Evolutionary conservation across 148 eudicot genomes (phyloP).

Genomic region (Gaultheria prostrata): DNA sequence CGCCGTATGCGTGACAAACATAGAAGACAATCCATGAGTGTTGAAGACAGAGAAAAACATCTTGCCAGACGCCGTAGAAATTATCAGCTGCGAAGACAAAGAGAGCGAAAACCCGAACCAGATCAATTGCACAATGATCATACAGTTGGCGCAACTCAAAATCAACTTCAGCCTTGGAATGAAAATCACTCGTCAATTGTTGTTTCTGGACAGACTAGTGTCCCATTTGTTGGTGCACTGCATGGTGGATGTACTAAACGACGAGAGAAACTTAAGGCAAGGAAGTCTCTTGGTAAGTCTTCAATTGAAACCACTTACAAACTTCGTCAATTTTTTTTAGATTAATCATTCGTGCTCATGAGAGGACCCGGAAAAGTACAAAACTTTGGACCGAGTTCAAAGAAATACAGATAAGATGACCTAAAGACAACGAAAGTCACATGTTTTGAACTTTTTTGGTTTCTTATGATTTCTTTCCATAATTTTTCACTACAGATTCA

Average conservation of each 20-base stretch:
- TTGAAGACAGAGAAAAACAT: constrained; percentile 53
- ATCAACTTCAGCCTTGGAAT: background rate
- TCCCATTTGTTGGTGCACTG: constrained; percentile 1
- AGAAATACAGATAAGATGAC: background rate
- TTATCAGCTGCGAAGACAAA: constrained; percentile 52
- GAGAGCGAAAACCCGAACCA: constrained; percentile 37
- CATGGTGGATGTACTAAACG: background rate
- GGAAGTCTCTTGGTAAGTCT: constrained; percentile 5
- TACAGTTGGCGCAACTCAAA: background rate
- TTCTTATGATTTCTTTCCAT: background rate
- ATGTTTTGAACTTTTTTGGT: background rate
- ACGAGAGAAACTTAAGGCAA: background rate
- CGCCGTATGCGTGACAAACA: constrained; percentile 50
- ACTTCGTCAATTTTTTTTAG: background rate
- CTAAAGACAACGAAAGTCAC: background rate
- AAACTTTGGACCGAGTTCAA: background rate
- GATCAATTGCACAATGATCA: background rate
- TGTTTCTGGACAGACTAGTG: constrained; percentile 5
- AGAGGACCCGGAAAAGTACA: background rate
- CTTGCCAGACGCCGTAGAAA: constrained; percentile 65
- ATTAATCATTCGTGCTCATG: background rate
- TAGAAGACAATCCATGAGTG: constrained; percentile 61
- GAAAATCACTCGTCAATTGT: constrained; percentile 6
- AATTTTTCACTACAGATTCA: background rate
- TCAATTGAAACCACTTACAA: background rate